A percentile compares a stretch with the other conserved stretches of the same genome.
Evolutionary conservation across 495 filamentous ascomycete species (phyloP).

Genomic region (Thozetella sp.): DNA sequence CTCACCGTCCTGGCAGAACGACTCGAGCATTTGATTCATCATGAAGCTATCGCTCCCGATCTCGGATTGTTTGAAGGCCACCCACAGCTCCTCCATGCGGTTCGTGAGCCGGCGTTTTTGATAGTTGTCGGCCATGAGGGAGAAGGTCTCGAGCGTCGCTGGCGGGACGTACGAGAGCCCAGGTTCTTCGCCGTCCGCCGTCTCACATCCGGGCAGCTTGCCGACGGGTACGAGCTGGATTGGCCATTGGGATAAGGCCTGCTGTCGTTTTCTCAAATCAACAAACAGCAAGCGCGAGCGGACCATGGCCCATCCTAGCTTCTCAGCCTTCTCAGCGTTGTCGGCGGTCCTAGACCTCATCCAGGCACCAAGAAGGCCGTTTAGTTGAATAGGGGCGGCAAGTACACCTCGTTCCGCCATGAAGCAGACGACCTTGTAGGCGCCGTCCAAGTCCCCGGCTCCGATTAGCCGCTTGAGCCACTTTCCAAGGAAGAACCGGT

Average conservation of each 20-base stretch:
- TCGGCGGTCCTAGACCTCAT: conserved; percentile 57
- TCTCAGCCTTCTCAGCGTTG: conserved; percentile 63
- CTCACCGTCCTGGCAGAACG: conserved; percentile 54
- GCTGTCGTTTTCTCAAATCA: conserved; percentile 24
- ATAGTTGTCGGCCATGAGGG: conserved; percentile 72
- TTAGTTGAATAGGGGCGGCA: conserved; percentile 70
- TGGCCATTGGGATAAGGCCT: conserved; percentile 4
- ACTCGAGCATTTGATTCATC: conserved; percentile 74
- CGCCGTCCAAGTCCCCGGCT: conserved; percentile 68
- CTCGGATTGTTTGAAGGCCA: conserved; percentile 56
- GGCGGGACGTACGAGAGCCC: conserved; percentile 32
- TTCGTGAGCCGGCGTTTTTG: conserved; percentile 57
- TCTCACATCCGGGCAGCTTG: conserved; percentile 34
- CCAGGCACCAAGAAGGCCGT: conserved; percentile 77
- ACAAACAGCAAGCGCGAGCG: conserved; percentile 63
- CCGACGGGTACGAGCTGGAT: conserved; percentile 13
- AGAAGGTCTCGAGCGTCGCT: conserved; percentile 78
- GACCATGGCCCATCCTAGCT: conserved; percentile 78
- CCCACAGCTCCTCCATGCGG: conserved; percentile 58
- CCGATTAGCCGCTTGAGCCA: conserved; percentile 83
- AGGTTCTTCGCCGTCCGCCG: conserved; percentile 12
- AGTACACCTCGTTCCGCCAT: conserved; percentile 67
- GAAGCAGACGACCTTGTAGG: conserved; percentile 65
- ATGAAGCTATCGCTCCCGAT: conserved; percentile 69
- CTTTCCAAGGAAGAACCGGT: conserved; percentile 78